Conservation (phyloP, 2,329 filamentous ascomycete genomes). For the Parastagonospora nodorum region DNA sequence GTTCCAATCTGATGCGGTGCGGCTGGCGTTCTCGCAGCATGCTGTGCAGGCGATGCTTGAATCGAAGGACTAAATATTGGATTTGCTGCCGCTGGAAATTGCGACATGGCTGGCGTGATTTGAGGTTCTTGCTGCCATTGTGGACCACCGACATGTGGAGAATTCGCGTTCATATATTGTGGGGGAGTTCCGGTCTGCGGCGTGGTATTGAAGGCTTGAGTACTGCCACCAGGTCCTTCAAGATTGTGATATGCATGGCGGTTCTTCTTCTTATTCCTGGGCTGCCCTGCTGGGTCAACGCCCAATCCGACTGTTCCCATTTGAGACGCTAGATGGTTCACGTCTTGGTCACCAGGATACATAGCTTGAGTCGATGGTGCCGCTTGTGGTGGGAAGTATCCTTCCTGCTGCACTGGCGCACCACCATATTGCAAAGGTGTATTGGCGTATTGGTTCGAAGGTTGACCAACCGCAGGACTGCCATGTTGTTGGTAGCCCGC, state of each 20-base stretch:
- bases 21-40: conserved; percentile 38
- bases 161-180: conserved; percentile 61
- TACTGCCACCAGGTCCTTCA: conserved; percentile 69
- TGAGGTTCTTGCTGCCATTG: conserved; percentile 49
- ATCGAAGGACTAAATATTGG: conserved; percentile 56
- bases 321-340: conserved; percentile 37
- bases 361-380: conserved; percentile 21
- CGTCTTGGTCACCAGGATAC: conserved; percentile 38
- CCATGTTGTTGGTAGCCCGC: conserved; percentile 52
- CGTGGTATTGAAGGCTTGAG: conserved; percentile 72
- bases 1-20: conserved; percentile 35
- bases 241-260: conserved; percentile 90
- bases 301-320: conserved; percentile 36
- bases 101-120: conserved; percentile 56
- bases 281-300: conserved; percentile 50
- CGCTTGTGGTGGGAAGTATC: conserved; percentile 51
- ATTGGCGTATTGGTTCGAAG: conserved; percentile 39
- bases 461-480: conserved; percentile 32
- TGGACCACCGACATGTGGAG: conserved; percentile 37
- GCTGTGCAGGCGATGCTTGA: conserved; percentile 43
- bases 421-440: conserved; percentile 31
- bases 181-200: conserved; percentile 62
- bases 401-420: conserved; percentile 39
- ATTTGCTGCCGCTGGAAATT: conserved; percentile 65
- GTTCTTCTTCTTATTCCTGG: conserved; percentile 83